Base-by-base conservation (phyloP, 306 rosid genomes). In the Oxytropis ochrocephala region DNA sequence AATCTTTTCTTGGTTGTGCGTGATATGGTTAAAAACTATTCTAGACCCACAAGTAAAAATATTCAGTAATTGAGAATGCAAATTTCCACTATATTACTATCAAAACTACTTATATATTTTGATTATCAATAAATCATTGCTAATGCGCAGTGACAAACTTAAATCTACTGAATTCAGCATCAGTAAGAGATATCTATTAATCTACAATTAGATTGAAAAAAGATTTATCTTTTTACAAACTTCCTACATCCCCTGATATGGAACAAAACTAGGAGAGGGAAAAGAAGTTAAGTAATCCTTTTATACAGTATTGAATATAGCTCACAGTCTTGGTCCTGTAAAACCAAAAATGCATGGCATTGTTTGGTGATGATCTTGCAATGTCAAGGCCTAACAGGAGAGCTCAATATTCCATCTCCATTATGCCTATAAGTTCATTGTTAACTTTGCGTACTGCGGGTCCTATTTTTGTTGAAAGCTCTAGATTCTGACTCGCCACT, bases 401-500 rank as follows among this genome's bases (percentile, higher is more conserved):
- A 63, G 42, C 17, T 32, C 32, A 43, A 41, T 41, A 47, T 59
- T 57, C 64, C 14, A 17, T 35, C 62, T 69, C 56, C 69, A 55
- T 63, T 21, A 67, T 64, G 56, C 14, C n/a, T 35, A 35, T 17
- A 50, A 74, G 56, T 51, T 69, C 68, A 56, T 1, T 53, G 13
- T 21, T 47, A 79, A 51, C 0, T 50, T 8, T 32, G 61, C 24
- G 19, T 29, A 58, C 76, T 66, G 56, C 11, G 2, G 43, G 16
- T 54, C 11, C n/a, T 48, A 17, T 17, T 58, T 14, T 12, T 50
- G 16, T 54, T 74, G 61, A 88, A 71, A 67, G 91, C 88, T 78
- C 33, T 81, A 53, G 85, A 74, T 60, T 87, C 89, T 46, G 81
- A 85, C 65, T 85, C 95, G 1, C 70, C 66, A 5, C 91, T 75